Evolutionary conservation across 441 rosid genomes (phyloP), one percentile per base, ranked within the genome.

Genomic region (Populus hybrid): DNA sequence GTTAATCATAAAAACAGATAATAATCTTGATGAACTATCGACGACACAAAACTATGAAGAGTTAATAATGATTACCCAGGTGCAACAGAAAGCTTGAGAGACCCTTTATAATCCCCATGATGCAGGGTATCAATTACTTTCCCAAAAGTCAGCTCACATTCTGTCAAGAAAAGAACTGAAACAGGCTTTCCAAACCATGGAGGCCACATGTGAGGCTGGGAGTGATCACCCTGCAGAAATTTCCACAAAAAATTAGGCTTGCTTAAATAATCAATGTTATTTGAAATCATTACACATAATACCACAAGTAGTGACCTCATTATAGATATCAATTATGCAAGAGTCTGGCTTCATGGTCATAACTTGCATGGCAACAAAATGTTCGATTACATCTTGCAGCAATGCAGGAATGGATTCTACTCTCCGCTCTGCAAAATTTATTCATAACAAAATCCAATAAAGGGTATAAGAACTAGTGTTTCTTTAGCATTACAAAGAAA

Each of bases 101-200:
- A 81, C 73, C 99, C 98, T 80, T 73, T 90, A 82, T 81, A 94
- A 75, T 93, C 95, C 42, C 98, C 99, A 0, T 91, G 94, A 78
- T 88, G 90, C 78, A 93, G 91, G 50, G 74, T 31, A 61, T 76
- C 81, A 31, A 96, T 85, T 75, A 80, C 84, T 85, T 89, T 88
- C 66, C 98, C 98, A 75, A 96, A 94, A 71, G 93, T 88, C 76
- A 93, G 77, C 74, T 93, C 96, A 68, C 98, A 92, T 79, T 93
- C 98, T 26, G 96, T 90, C 90, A 96, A 85, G 81, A 84, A 88
- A 83, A 96, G 83, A 74, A 89, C 29, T 42, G 85, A 81, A 42
- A 92, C 84, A 1, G 98, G 98, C 82, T 89, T 88, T 77, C 92
- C 98, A 75, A 84, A 94, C 95, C 94, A 94, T 26, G 90, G 77